Conservation (phyloP, 495 filamentous ascomycete genomes). For the Aspergillus incahuasiensis region DNA sequence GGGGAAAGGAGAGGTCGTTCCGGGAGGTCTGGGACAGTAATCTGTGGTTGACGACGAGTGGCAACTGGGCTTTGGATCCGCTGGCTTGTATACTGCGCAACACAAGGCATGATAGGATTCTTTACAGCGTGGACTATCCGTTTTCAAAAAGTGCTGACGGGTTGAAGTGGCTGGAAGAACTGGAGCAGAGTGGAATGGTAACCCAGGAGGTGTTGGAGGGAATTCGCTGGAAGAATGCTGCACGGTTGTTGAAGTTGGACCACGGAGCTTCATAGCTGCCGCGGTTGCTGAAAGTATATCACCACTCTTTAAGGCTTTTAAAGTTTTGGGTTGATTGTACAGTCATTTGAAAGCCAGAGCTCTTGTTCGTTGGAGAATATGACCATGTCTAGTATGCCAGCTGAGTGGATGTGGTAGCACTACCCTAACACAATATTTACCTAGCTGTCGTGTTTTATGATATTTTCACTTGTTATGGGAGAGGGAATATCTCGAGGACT, state of each 20-base stretch:
- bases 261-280: neutral
- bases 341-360: too few relatives aligned
- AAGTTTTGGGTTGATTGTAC: too few relatives aligned
- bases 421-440: too few relatives aligned
- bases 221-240: slow-evolving; percentile 54
- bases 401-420: too few relatives aligned
- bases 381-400: too few relatives aligned
- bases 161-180: slow-evolving; percentile 43
- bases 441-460: too few relatives aligned
- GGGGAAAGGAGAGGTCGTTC: slow-evolving; percentile 23
- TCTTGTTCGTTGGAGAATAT: too few relatives aligned
- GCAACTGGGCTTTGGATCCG: slow-evolving; percentile 25
- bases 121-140: slow-evolving; percentile 60
- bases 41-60: slow-evolving; percentile 35
- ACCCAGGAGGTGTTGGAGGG: slow-evolving; percentile 45
- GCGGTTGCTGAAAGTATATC: too few relatives aligned
- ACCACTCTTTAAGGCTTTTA: too few relatives aligned
- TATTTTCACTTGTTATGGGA: too few relatives aligned
- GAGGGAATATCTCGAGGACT: too few relatives aligned
- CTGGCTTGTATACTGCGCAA: slow-evolving; percentile 44
- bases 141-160: slow-evolving; percentile 44
- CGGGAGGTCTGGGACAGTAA: slow-evolving; percentile 39
- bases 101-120: slow-evolving; percentile 45
- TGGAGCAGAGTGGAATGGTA: slow-evolving; percentile 49
- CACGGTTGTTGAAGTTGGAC: slow-evolving; percentile 37